These are phyloP conservation scores for Daedalea quercina DNA, from an alignment of 768 basidiomycete species.

Conservation along the genomic window DNA sequence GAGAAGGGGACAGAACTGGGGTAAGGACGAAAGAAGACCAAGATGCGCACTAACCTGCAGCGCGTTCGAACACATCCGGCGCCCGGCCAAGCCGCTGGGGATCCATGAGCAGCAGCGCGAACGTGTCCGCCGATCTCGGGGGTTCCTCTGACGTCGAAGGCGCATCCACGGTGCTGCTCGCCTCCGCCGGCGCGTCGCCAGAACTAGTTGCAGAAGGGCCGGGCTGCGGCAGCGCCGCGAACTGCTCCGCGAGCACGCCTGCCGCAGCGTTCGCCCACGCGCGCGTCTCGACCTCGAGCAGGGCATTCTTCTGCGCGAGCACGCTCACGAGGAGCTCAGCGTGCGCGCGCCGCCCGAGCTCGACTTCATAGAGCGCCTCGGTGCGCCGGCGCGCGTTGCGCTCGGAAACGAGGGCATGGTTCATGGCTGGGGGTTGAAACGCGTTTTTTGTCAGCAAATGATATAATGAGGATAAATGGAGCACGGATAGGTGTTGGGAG, in stretches of 20 bases:
- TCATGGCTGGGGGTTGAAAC: conserved; percentile 23
- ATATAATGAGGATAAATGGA: too few relatives aligned
- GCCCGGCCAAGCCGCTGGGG: too few relatives aligned
- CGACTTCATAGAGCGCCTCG: conserved; percentile 26
- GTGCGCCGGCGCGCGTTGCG: conserved; percentile 26
- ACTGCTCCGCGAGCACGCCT: conserved; percentile 9
- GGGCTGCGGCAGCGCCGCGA: conserved; percentile 9
- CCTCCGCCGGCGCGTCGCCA: neutral
- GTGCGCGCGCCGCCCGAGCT: conserved; percentile 24
- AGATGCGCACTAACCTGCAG: conserved; percentile 3
- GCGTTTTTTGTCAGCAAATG: too few relatives aligned
- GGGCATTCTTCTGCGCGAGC: conserved; percentile 10
- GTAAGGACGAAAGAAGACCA: neutral
- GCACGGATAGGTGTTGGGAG: conserved; percentile 5
- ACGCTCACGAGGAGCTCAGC: conserved; percentile 22
- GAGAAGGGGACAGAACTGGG: neutral
- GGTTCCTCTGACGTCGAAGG: too few relatives aligned
- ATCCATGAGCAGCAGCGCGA: too few relatives aligned
- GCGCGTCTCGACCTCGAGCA: conserved; percentile 10
- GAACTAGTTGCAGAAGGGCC: too few relatives aligned
- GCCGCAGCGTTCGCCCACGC: conserved; percentile 13
- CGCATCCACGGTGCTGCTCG: neutral
- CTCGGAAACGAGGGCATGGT: conserved; percentile 24
- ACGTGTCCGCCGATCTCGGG: neutral
- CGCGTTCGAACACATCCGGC: neutral